Evolutionary conservation across 805 yeast genomes (phyloP).

Genomic region (Candida incommunis): DNA sequence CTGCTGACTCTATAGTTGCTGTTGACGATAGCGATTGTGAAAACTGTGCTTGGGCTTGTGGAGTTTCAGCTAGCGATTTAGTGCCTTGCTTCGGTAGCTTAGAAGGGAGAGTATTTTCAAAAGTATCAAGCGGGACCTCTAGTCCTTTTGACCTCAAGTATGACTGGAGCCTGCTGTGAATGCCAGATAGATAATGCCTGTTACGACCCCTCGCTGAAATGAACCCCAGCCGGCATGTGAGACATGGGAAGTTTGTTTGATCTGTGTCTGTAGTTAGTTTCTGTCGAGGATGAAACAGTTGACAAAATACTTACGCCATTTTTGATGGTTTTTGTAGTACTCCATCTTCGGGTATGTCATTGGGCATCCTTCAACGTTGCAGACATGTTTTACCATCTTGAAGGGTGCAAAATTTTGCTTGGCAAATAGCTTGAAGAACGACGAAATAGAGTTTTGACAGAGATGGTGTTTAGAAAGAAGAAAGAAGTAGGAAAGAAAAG

Average conservation of each 20-base stretch:
- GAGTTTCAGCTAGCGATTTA: neutral
- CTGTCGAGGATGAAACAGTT: neutral
- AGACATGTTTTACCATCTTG: neutral
- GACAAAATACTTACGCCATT: neutral
- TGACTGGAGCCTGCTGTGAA: conserved; percentile 9
- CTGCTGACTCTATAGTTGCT: neutral
- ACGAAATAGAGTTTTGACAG: too few relatives aligned
- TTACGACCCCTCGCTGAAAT: neutral
- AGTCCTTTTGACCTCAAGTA: conserved; percentile 3
- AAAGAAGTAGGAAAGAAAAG: neutral
- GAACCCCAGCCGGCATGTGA: neutral
- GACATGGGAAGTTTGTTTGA: neutral
- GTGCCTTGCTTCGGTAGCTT: too few relatives aligned
- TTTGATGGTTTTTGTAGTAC: neutral
- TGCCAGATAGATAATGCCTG: neutral
- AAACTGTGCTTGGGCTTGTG: neutral
- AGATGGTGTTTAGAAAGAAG: neutral
- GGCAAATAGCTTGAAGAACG: too few relatives aligned
- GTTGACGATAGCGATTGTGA: neutral
- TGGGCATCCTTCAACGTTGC: neutral
- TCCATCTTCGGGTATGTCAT: conserved; percentile 1
- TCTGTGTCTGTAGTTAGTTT: neutral
- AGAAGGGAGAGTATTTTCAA: neutral
- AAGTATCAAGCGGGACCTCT: neutral
- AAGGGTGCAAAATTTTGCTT: too few relatives aligned